phyloP scores from a whole-genome alignment of 495 filamentous ascomycete species.

The Aspergillus nanangensis region DNA sequence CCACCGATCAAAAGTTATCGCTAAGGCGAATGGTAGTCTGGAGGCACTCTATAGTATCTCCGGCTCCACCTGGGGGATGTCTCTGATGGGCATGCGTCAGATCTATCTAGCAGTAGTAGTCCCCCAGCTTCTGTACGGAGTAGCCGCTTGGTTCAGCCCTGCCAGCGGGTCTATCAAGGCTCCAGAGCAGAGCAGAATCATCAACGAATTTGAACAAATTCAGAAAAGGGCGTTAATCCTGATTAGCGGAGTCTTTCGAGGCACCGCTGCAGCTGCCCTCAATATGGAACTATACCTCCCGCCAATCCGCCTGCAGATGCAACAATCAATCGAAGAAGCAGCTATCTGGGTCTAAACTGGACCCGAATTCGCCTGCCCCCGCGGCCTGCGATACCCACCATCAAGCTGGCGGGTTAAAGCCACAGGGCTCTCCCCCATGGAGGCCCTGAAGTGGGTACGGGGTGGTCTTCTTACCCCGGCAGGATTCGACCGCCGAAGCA shows the following conservation, averaged over 20 bases:
- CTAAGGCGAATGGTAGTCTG: neutral
- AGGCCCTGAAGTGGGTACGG: neutral
- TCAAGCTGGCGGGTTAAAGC: neutral
- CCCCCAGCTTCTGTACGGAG: slow-evolving; percentile 14
- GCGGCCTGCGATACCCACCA: neutral
- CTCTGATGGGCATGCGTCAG: neutral
- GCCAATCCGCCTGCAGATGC: slow-evolving; percentile 9
- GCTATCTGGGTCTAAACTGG: slow-evolving; percentile 1
- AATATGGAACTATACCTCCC: slow-evolving; percentile 12
- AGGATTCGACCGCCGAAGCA: too few species aligned
- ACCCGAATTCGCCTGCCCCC: neutral
- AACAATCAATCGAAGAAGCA: slow-evolving; percentile 11
- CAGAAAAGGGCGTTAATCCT: slow-evolving; percentile 8
- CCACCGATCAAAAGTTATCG: slow-evolving; percentile 3
- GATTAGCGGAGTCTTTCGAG: slow-evolving; percentile 11
- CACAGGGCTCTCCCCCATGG: neutral
- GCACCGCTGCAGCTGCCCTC: neutral
- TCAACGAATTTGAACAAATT: slow-evolving; percentile 1
- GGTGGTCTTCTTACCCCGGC: neutral
- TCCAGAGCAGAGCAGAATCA: neutral
- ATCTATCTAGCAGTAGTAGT: slow-evolving; percentile 18
- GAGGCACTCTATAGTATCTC: neutral
- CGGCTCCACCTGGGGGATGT: slow-evolving; percentile 1
- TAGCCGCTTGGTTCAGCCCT: slow-evolving; percentile 10
- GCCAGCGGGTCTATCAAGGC: neutral